Base-by-base conservation (phyloP, 176 grass and related monocot species). In the Juncus effusus region DNA sequence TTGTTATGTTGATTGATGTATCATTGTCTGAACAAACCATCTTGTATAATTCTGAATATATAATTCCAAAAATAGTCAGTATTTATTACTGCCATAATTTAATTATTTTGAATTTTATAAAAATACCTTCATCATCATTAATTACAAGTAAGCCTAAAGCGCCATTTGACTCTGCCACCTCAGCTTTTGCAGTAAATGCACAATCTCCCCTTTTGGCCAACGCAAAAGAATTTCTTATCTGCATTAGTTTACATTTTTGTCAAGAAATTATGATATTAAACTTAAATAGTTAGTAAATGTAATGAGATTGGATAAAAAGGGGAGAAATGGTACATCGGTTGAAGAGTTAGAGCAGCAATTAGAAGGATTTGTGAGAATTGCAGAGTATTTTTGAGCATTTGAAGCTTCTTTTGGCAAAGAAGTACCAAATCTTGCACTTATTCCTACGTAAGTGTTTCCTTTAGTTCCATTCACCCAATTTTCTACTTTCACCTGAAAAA, bases 1-100 rank as follows among this genome's bases (percentile, higher is more conserved):
- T 92, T 63, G 85, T 86, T 66, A 97, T 60, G 38, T 97, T 79
- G 64, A 92, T 85, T 3, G 85, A 97, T 50, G 93, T 97, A 36
- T 92, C 93, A 66, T 92, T 92, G 38, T 91, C 84, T 63, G 75
- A 79, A 61, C 93, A 97, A 60, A 97, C 85, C 93, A 97, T 97
- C 83, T 92, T 89, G 78, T 92, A 97, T 75, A 97, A 87, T 51
- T 97, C 93, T 97, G 74, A 44, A 78, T 39, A 16, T 73, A 28
- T 11, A 74, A 39, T 2, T 54, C 0, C 19, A 28, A 12, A 57
- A 6, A 64, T 54, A 63, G 56, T 59, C 38, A 42, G 50, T 75
- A 77, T 51, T 40, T 10, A 12, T 37, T 53, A 16, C 15, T 42
- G 14, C 13, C 58, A 3, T 45, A 47, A 47, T 47, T 47, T 5